Evolutionary conservation across 305 asterid genomes (phyloP).

Genomic region (Fraxinus platypoda): DNA sequence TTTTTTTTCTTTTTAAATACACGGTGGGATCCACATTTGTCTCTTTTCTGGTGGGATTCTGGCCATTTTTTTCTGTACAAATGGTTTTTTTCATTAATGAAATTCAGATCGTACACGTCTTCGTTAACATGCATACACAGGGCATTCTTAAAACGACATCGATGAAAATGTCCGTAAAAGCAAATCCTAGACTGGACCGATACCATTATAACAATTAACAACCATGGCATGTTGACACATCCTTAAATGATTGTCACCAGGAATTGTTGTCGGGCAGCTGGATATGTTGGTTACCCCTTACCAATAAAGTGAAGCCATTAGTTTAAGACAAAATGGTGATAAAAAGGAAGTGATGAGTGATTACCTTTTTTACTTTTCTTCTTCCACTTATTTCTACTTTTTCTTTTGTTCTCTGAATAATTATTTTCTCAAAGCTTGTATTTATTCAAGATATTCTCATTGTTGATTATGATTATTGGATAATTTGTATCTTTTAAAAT

Average conservation of each 20-base stretch:
- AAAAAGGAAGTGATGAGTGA: background rate
- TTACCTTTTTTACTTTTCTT: background rate
- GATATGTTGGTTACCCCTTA: background rate
- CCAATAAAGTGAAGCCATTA: background rate
- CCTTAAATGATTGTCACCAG: background rate
- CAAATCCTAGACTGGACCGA: background rate
- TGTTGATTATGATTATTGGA: background rate
- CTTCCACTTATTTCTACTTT: background rate
- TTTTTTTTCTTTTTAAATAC: too few relatives aligned
- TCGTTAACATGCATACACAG: background rate
- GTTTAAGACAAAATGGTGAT: slow-evolving; percentile 2
- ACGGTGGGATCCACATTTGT: too few relatives aligned
- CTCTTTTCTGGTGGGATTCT: too few relatives aligned
- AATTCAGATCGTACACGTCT: background rate
- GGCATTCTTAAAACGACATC: background rate
- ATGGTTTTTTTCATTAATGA: too few relatives aligned
- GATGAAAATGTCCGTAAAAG: background rate
- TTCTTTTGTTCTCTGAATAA: background rate
- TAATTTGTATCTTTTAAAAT: background rate
- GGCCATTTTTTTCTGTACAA: too few relatives aligned
- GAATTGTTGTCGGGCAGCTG: background rate
- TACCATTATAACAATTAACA: background rate
- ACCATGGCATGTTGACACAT: background rate
- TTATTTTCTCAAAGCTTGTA: background rate
- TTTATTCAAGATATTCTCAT: background rate